Evolutionary conservation across 179 eudicot genomes (phyloP), one percentile per base, ranked within the genome.

Genomic region (Spinacia oleracea): DNA sequence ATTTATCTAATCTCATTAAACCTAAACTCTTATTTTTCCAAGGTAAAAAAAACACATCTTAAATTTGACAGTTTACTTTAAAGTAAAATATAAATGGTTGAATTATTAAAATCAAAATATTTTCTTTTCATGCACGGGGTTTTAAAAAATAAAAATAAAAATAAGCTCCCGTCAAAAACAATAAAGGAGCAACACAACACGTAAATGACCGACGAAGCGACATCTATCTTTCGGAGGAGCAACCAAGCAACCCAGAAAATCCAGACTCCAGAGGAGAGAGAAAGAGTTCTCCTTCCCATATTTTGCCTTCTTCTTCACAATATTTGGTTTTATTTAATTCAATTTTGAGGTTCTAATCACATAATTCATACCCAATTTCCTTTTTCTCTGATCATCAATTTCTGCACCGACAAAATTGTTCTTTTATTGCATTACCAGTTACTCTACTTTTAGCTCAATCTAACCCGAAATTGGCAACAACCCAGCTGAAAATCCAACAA

Each of bases 331-430:
- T n/a, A n/a, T n/a, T n/a, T n/a, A n/a, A n/a, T n/a, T n/a, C n/a
- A n/a, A n/a, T n/a, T n/a, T n/a, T n/a, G n/a, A n/a, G n/a, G n/a
- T n/a, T n/a, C n/a, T n/a, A n/a, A n/a, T n/a, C n/a, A n/a, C 25
- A 5, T 35, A 27, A 16, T 40, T 27, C 45, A 48, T 45, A 75
- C 60, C 66, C 60, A 56, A n/a, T 60, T 81, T 40, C 70, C n/a
- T 9, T 35, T 18, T 65, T 70, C 27, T 70, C 27, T 23, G 1
- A 67, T 69, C 70, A n/a, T 62, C 35, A 21, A 70, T 60, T 46
- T 45, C 27, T 70, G 72, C 81, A 79, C 81, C 77, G 81, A 79
- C 77, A 72, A n/a, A 60, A 12, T n/a, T 11, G 6, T 9, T 73
- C 23, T 67, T 10, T 7, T 68, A 9, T 60, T 32, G 7, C 56